Percentiles rank a stretch among this genome's conserved stretches.
phyloP scores from a whole-genome alignment of 176 grass and related monocot genomes.

The Oryza officinalis region DNA sequence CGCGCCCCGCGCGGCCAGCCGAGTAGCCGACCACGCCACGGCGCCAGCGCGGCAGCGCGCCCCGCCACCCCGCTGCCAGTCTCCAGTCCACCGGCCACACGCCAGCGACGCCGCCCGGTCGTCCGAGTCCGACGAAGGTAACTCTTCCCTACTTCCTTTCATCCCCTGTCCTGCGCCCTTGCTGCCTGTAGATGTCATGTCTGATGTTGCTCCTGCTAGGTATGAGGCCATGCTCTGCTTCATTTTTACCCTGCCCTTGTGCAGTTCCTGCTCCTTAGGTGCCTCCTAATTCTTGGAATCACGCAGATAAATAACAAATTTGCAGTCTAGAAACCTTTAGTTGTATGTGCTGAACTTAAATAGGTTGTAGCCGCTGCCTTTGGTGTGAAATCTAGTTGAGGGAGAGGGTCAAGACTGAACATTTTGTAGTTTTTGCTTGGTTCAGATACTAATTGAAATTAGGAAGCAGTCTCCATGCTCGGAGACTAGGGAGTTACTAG shows the following conservation, averaged over 20 bases:
- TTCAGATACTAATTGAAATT: neutral
- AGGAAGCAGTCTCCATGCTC: neutral
- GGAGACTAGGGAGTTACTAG: neutral
- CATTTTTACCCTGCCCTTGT: neutral
- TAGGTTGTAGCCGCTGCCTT: neutral
- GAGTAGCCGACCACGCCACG: too few relatives aligned
- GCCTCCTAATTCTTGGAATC: conserved; percentile 2
- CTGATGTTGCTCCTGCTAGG: conserved; percentile 31
- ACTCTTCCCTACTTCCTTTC: too few relatives aligned
- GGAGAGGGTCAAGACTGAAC: neutral
- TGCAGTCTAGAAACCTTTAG: neutral
- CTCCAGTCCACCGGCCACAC: too few relatives aligned
- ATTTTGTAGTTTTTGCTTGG: neutral
- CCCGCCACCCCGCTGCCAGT: too few relatives aligned
- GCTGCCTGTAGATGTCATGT: too few relatives aligned
- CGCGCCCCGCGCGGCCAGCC: too few relatives aligned
- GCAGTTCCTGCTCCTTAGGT: neutral
- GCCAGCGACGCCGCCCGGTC: too few relatives aligned
- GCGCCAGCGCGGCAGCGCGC: too few relatives aligned
- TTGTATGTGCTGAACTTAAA: neutral
- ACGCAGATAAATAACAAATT: neutral
- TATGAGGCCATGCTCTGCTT: conserved; percentile 19
- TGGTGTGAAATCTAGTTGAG: conserved; percentile 18
- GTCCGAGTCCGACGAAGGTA: too few relatives aligned
- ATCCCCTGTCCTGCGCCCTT: too few relatives aligned